Percentiles rank a stretch among this genome's conserved stretches.
These are phyloP conservation scores for Ascochyta koolunga DNA, from an alignment of 2,329 filamentous ascomycete genomes.

Conservation along the genomic window DNA sequence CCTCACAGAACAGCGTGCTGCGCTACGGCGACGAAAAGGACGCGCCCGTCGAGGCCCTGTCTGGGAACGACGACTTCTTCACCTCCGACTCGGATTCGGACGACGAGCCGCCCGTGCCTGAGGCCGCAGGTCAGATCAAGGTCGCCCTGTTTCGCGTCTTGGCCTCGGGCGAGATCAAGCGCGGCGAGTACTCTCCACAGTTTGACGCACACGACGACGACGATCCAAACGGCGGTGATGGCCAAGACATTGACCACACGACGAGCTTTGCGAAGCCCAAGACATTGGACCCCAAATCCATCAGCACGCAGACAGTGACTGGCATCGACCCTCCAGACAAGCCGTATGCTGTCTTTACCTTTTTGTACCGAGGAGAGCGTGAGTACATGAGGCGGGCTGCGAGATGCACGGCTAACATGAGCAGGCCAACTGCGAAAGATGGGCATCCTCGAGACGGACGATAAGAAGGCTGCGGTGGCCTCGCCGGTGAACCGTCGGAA, in stretches of 20 bases:
- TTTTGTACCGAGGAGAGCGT: conserved; percentile 96
- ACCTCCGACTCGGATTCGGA: conserved; percentile 72
- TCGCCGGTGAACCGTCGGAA: conserved; percentile 74
- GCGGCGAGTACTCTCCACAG: conserved; percentile 96
- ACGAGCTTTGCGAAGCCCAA: conserved; percentile 98
- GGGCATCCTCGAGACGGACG: conserved; percentile 75
- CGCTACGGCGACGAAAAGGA: conserved; percentile 80
- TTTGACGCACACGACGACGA: conserved; percentile 97
- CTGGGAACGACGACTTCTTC: conserved; percentile 70
- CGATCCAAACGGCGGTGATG: conserved; percentile 66
- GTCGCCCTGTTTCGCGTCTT: conserved; percentile 94
- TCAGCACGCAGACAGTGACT: conserved; percentile 98
- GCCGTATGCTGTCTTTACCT: conserved; percentile 96
- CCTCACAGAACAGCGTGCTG: conserved; percentile 64
- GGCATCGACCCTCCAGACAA: conserved; percentile 95
- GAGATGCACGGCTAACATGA: conserved; percentile 16
- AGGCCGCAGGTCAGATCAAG: conserved; percentile 97
- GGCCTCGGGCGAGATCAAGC: conserved; percentile 95
- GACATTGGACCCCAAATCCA: conserved; percentile 92
- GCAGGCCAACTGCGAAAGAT: conserved; percentile 94
- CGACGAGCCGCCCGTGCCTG: conserved; percentile 84
- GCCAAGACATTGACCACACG: conserved; percentile 92
- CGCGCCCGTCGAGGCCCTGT: conserved; percentile 73
- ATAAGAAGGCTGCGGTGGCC: conserved; percentile 63
- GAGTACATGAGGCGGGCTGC: too few relatives aligned